Percentiles rank a stretch among this genome's conserved stretches.
These are phyloP conservation scores for Exophiala xenobiotica DNA, from an alignment of 2,329 filamentous ascomycete species.

Conservation along the genomic window DNA sequence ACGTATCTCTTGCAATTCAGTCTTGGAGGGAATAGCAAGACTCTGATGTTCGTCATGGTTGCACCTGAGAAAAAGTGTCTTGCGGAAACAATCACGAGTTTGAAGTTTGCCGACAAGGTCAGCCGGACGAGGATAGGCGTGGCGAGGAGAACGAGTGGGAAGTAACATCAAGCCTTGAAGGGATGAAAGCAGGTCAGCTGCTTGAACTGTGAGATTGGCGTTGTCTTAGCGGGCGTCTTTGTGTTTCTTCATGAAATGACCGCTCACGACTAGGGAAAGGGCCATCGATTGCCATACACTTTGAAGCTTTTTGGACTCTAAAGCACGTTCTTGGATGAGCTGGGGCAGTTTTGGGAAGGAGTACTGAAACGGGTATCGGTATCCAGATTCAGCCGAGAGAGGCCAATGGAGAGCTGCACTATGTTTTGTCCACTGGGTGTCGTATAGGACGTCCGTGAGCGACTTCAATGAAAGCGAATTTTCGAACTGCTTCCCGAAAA, in stretches of 20 bases:
- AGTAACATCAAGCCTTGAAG: conserved; percentile 1
- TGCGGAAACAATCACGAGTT: conserved; percentile 87
- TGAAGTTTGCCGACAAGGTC: conserved; percentile 94
- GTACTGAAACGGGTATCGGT: no score
- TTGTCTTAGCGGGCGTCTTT: conserved; percentile 1
- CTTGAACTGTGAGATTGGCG: background rate
- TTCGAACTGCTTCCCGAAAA: no score
- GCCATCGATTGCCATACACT: background rate
- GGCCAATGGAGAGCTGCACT: no score
- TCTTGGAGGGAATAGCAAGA: conserved; percentile 91
- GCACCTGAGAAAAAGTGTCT: conserved; percentile 87
- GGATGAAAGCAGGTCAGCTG: background rate
- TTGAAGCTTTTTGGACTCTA: no score
- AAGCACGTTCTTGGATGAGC: no score
- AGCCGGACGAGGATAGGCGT: conserved; percentile 29
- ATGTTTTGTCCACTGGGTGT: no score
- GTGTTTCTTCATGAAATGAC: background rate
- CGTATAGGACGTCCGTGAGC: no score
- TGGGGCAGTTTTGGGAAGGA: no score
- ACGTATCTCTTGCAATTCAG: conserved; percentile 95
- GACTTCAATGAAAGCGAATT: no score
- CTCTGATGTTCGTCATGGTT: conserved; percentile 99
- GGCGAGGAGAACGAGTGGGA: conserved; percentile 23
- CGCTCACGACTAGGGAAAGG: background rate
- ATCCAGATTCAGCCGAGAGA: no score